Evolutionary conservation across 2,329 filamentous ascomycete species (phyloP), one percentile per base, ranked within the genome.

Genomic region (Colletotrichum abscissum): DNA sequence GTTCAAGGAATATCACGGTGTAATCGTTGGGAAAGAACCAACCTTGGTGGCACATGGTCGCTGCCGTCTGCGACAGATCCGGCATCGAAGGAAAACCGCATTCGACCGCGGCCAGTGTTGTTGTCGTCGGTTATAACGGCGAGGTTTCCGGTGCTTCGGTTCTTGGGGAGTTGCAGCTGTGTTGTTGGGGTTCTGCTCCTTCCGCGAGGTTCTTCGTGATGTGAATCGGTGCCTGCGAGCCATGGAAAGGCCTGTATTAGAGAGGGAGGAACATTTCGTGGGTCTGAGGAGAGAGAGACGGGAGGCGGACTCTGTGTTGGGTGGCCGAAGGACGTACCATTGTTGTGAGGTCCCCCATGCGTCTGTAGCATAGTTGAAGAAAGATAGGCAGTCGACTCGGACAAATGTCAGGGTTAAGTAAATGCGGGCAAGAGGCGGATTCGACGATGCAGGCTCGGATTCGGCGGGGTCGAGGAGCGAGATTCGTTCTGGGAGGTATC

Each of bases 41-140:
- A 97, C 94, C 93, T 95, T 83, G 92, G 88, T 83, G 92, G 88
- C 82, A 94, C 86, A 78, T 90, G 86, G 81, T 95, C 94, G 74
- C 82, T 80, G 74, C 57, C 57, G 14, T 72, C 72, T 24, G 83
- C 83, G 76, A 89, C 87, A 74, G 90, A 87, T 65, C 91, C 89
- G 71, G 91, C 91, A 82, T 97, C 95, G 79, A 95, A 92, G 63
- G 94, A 96, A 83, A 94, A 92, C 74, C 93, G 92, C 81, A 91
- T 87, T 84, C 90, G 86, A 76, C 88, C 86, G 75, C 88, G 90
- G 76, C 92, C 90, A 63, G 89, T 82, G n/a, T 78, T 82, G 59
- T 64, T 65, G 73, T 89, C 42, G 42, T 49, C 87, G 75, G 81
- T 80, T 75, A 84, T 80, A 75, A 87, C 80, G 71, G 85, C 82